Evolutionary conservation across 768 basidiomycete species (phyloP).

Genomic region (Calocera viscosa): DNA sequence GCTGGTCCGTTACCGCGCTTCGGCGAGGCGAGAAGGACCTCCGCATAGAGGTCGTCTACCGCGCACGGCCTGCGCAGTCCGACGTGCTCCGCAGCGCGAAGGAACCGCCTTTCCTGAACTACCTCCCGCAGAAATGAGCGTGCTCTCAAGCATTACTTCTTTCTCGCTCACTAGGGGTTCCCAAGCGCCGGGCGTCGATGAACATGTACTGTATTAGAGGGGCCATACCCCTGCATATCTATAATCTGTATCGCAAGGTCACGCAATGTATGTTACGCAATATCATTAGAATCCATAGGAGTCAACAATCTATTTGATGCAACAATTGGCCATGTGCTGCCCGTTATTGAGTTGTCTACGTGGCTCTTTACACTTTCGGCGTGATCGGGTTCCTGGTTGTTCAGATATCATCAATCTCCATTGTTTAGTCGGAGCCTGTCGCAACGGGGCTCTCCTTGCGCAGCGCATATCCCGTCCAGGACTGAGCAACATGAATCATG

Average conservation of each 20-base stretch:
- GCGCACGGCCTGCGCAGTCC: constrained; percentile 48
- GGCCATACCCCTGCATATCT: background rate
- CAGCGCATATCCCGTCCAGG: constrained; percentile 89
- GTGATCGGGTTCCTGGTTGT: background rate
- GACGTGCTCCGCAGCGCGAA: constrained; percentile 37
- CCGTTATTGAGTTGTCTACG: no score
- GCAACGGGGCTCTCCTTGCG: constrained; percentile 61
- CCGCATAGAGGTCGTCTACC: constrained; percentile 59
- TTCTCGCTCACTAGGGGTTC: background rate
- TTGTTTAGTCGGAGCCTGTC: constrained; percentile 30
- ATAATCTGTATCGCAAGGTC: background rate
- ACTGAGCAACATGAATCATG: constrained; percentile 36
- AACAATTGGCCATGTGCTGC: no score
- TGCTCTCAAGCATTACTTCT: no score
- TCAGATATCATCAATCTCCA: no score
- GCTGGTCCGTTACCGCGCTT: constrained; percentile 51
- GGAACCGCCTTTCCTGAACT: constrained; percentile 48
- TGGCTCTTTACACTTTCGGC: no score
- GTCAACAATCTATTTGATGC: background rate
- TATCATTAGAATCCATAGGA: background rate
- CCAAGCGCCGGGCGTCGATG: background rate
- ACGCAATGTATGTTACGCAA: constrained; percentile 6
- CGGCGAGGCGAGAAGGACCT: constrained; percentile 45
- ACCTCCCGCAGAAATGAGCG: constrained; percentile 16
- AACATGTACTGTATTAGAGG: background rate